A percentile compares a stretch with the other conserved stretches of the same genome.
These are phyloP conservation scores for Meyerozyma elateridarum DNA, from an alignment of 1,139 yeast genomes.

Conservation along the genomic window DNA sequence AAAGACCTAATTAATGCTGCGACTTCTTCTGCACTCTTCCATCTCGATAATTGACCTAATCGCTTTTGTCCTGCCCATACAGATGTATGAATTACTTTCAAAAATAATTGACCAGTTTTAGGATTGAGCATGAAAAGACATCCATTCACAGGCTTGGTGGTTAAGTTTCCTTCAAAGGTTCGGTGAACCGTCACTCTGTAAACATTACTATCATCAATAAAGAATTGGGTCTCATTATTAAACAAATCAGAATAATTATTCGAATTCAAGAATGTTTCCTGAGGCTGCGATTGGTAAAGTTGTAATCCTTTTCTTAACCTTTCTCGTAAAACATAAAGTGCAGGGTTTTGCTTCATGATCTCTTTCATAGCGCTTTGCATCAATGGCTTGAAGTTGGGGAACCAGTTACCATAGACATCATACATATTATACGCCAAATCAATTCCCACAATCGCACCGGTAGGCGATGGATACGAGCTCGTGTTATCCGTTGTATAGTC, in stretches of 20 bases:
- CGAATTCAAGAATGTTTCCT: conserved; percentile 85
- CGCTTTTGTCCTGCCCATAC: conserved; percentile 98
- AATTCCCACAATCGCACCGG: conserved; percentile 86
- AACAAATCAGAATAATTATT: conserved; percentile 87
- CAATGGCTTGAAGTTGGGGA: conserved; percentile 87
- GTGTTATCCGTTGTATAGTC: conserved; percentile 89
- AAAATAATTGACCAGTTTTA: conserved; percentile 78
- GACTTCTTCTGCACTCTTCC: conserved; percentile 98
- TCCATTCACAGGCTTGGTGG: conserved; percentile 93
- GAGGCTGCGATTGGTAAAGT: conserved; percentile 89
- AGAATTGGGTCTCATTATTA: conserved; percentile 75
- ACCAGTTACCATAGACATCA: conserved; percentile 97
- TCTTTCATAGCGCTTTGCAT: conserved; percentile 91
- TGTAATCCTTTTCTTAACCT: conserved; percentile 92
- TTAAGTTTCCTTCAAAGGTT: conserved; percentile 88
- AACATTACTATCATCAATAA: conserved; percentile 90
- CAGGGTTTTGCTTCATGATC: conserved; percentile 93
- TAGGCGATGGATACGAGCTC: conserved; percentile 86
- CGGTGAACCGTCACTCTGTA: conserved; percentile 91
- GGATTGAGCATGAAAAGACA: conserved; percentile 89
- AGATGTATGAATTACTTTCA: conserved; percentile 87
- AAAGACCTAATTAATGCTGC: conserved; percentile 85
- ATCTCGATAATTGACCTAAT: conserved; percentile 87
- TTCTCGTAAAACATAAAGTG: conserved; percentile 85
- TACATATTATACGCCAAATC: conserved; percentile 95